Base-by-base conservation (phyloP, 1,284 basidiomycete genomes). In the Irpex sp. region DNA sequence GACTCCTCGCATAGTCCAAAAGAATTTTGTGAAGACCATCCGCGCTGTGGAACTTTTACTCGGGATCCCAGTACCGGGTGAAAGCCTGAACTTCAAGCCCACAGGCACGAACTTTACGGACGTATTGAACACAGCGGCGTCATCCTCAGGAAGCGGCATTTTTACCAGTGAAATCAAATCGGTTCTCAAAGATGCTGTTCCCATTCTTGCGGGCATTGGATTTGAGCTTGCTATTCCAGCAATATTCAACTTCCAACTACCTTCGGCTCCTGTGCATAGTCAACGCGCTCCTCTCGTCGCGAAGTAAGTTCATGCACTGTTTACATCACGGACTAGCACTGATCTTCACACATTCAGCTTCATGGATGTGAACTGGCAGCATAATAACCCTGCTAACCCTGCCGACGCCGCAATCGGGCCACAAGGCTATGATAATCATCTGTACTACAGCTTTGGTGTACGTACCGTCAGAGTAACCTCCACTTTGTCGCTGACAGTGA, bases 311-410 rank as follows among this genome's bases (percentile, higher is more conserved):
- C 6, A 1, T 2, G 31, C 1, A 31, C 11, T 13, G 26, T 4
- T 64, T 8, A n/a, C n/a, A 8, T 8, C 17, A 59, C 1, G 15
- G 31, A 52, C 5, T n/a, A 5, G 7, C 15, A 26, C 21, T 26
- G 21, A 26, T 5, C 44, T 17, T 54, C 5, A 6, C 9, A 57
- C 54, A 52, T 37, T 6, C 56, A 92, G 89, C 66, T 90, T 91
- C 73, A 91, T 91, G 89, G 89, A 93, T 68, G 70, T 88, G 59
- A 85, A 82, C 66, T 93, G 91, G 91, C 91, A 93, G 71, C 74
- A 79, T 68, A 81, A 86, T 68, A 79, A 84, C 71, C 87, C 86
- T 13, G 19, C 88, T 1, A 92, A 93, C 70, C 91, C 91, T 8
- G 85, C 86, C 1, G 77, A 85, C 60, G 89, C 86, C 31, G 81